Conservation (phyloP, 805 yeast genomes). For the Zygoascus ofunaensis region DNA sequence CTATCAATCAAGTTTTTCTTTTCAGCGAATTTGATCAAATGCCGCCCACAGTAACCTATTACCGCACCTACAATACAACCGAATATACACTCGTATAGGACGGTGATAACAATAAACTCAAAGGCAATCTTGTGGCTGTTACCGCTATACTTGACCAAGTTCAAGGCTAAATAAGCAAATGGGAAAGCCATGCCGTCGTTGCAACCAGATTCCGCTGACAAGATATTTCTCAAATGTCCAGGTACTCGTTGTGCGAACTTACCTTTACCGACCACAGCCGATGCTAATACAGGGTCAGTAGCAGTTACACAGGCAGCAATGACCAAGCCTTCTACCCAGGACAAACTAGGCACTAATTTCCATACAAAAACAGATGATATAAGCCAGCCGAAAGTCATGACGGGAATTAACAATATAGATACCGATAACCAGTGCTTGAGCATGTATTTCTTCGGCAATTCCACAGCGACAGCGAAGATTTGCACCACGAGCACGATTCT, state of each 20-base stretch:
- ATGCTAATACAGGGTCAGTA: slow-evolving; percentile 90
- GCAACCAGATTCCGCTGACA: slow-evolving; percentile 83
- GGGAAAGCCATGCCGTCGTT: slow-evolving; percentile 97
- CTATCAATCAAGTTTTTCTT: slow-evolving; percentile 62
- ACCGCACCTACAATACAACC: slow-evolving; percentile 67
- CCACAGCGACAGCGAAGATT: slow-evolving; percentile 91
- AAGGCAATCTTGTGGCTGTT: slow-evolving; percentile 59
- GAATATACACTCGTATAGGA: slow-evolving; percentile 72
- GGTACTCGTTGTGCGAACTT: slow-evolving; percentile 86
- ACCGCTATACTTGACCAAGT: slow-evolving; percentile 57
- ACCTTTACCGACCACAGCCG: slow-evolving; percentile 92
- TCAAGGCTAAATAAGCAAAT: slow-evolving; percentile 61
- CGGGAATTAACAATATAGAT: slow-evolving; percentile 64
- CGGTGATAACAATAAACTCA: slow-evolving; percentile 70
- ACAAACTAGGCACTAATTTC: slow-evolving; percentile 62
- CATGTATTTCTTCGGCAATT: slow-evolving; percentile 84
- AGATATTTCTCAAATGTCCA: slow-evolving; percentile 76
- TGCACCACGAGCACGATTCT: slow-evolving; percentile 78
- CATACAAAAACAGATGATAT: slow-evolving; percentile 72
- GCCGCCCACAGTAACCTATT: slow-evolving; percentile 64
- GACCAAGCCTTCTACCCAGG: slow-evolving; percentile 61
- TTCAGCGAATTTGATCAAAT: slow-evolving; percentile 68
- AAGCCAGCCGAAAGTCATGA: slow-evolving; percentile 87
- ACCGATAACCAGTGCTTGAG: slow-evolving; percentile 74
- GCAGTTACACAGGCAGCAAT: slow-evolving; percentile 88